phyloP scores from a whole-genome alignment of 2,329 filamentous ascomycete genomes.

The Diaporthe helianthi region DNA sequence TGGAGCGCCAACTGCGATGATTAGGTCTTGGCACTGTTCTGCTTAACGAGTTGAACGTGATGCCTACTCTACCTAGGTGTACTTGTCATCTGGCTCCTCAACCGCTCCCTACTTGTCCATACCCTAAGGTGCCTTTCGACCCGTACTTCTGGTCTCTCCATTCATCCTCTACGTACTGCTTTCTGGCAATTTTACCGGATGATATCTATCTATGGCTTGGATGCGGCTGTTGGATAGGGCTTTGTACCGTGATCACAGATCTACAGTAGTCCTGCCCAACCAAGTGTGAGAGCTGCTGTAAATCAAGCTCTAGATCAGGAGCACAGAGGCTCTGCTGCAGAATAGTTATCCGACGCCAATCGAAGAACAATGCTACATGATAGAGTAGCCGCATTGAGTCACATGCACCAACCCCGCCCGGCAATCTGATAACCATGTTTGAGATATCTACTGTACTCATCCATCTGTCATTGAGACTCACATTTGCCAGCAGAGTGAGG shows the following conservation, averaged over 20 bases:
- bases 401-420: background rate
- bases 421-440: slow-evolving; percentile 4
- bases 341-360: background rate
- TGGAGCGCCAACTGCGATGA: background rate
- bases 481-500: background rate
- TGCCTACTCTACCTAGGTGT: too few relatives aligned
- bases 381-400: background rate
- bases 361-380: background rate
- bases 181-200: too few relatives aligned
- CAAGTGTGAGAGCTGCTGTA: background rate
- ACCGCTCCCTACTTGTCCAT: too few relatives aligned
- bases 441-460: background rate
- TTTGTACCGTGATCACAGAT: background rate
- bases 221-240: background rate
- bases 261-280: background rate
- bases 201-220: too few relatives aligned
- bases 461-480: background rate
- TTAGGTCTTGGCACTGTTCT: too few relatives aligned
- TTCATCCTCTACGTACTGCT: too few relatives aligned
- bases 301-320: background rate
- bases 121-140: too few relatives aligned
- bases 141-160: too few relatives aligned
- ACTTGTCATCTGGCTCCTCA: too few relatives aligned
- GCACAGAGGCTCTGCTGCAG: background rate
- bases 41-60: too few relatives aligned